Evolutionary conservation across 371 early-diverging fungal species (phyloP), one percentile per base, ranked within the genome.

Genomic region (Globomyces sp.): DNA sequence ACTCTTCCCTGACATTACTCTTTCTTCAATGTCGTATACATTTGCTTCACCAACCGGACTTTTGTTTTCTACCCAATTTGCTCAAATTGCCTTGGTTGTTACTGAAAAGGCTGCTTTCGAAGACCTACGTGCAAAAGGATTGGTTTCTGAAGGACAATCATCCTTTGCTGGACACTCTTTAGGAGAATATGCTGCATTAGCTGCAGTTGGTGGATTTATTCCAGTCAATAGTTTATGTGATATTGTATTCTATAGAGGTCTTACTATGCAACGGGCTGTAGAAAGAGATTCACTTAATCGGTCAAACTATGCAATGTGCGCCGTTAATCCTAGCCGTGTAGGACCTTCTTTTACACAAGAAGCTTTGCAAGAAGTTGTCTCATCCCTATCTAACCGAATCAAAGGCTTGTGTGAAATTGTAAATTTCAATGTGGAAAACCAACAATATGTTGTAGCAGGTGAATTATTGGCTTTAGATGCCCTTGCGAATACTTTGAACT

Each of bases 241-340:
- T 71, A 90, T 96, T 57, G 92, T 92, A 48, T 96, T 97, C 78
- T 95, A 94, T 78, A 93, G 97, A 76, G 97, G 97, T 70, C 89
- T 96, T 90, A 94, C 92, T 24, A 96, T 97, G 96, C 96, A 96
- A 76, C 87, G 88, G 47, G 92, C 95, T 55, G 96, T 96, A 44
- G 83, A 87, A 60, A 91, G 96, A 65, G 94, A 94, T 70, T 70
- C 80, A 4, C 73, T 76, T 39, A 92, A 93, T 49, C 86, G 90
- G 47, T 95, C 95, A 64, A 85, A 91, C 78, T 97, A 94, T 78
- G 95, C 92, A 75, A 96, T 97, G 97, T 84, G 87, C 59, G 97
- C 97, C 60, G 93, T 93, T 65, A 96, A 92, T 81, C 96, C 96
- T 63, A 79, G 89, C 59, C 91, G 97, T 71, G 94, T 95, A 58